Evolutionary conservation across 352 stramenopile species (phyloP), one percentile per base, ranked within the genome.

Genomic region (Hyaloperonospora brassicae): DNA sequence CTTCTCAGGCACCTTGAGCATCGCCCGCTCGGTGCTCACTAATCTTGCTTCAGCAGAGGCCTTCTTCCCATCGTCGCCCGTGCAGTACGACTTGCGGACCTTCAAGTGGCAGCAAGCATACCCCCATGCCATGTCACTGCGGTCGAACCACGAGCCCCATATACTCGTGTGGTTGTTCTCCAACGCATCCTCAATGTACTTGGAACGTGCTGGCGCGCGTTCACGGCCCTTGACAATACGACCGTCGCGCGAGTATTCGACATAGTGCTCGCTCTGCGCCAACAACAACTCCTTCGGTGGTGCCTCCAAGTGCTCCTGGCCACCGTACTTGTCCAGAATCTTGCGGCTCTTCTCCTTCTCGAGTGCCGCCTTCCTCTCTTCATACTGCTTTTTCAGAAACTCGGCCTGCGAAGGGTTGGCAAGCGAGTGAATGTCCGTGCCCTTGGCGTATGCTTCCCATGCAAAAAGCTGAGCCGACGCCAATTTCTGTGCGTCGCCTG

Each of bases 61-160:
- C 22, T 75, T 77, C 59, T 96, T 95, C 40, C 95, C 95, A 53
- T 93, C 93, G 17, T 86, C 77, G 24, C 95, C 95, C 4, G 95
- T 98, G 61, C 93, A 98, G 59, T 98, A 99, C 0, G 88, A 97
- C 55, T 96, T 97, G 59, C 81, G 81, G 7, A 98, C 79, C 46
- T 89, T 91, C 1, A 88, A 98, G 66, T 98, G 95, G 70, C 97
- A 98, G 68, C 96, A 98, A 14, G 73, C 83, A 72, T 98, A 99
- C 3, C 97, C 97, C 97, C 97, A 99, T n/a, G 71, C 59, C 65
- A 90, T 95, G 14, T 91, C 89, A 11, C 76, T 76, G 7, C 80
- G 80, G 65, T 98, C 95, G 73, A 98, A 99, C 72, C 95, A 99
- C 27, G 87, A 98, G 21, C 97, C 97, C 95, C 95, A 99, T 10